A percentile compares a stretch with the other conserved stretches of the same genome.
Evolutionary conservation across 306 rosid species (phyloP).

Genomic region (Corylus heterophylla): DNA sequence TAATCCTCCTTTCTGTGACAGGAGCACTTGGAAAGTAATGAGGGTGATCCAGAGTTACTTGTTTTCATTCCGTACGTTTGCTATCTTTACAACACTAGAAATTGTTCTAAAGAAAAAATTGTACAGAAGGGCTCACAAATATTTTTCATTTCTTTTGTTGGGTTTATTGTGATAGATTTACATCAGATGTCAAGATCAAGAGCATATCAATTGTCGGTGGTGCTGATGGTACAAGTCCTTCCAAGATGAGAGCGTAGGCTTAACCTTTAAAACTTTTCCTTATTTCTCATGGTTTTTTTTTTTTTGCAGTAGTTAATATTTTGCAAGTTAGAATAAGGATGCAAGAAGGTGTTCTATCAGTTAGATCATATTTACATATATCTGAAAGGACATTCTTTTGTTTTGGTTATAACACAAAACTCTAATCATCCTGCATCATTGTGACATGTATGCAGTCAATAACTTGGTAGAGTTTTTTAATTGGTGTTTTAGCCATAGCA

Average conservation of each 20-base stretch:
- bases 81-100: not conserved
- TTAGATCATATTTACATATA: not conserved
- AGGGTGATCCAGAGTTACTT: constrained; percentile 96
- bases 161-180: constrained; percentile 52
- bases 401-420: not conserved
- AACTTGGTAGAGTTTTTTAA: constrained; percentile 9
- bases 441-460: constrained; percentile 5
- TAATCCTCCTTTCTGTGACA: constrained; percentile 34
- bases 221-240: constrained; percentile 83
- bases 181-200: constrained; percentile 95
- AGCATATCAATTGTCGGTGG: constrained; percentile 91
- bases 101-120: not conserved
- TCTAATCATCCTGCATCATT: constrained; percentile 6
- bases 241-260: constrained; percentile 93
- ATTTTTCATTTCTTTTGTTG: constrained; percentile 16
- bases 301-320: constrained; percentile 6
- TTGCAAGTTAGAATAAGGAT: not conserved
- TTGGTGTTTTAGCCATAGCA: constrained; percentile 13
- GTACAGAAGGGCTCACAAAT: not conserved
- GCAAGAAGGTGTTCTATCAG: constrained; percentile 7
- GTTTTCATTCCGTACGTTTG: constrained; percentile 80
- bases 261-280: not conserved
- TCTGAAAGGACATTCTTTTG: not conserved
- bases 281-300: constrained; percentile 21
- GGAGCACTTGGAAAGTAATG: constrained; percentile 94